Conservation (phyloP, 768 basidiomycete species). For the Neoboletus subvelutipes region DNA sequence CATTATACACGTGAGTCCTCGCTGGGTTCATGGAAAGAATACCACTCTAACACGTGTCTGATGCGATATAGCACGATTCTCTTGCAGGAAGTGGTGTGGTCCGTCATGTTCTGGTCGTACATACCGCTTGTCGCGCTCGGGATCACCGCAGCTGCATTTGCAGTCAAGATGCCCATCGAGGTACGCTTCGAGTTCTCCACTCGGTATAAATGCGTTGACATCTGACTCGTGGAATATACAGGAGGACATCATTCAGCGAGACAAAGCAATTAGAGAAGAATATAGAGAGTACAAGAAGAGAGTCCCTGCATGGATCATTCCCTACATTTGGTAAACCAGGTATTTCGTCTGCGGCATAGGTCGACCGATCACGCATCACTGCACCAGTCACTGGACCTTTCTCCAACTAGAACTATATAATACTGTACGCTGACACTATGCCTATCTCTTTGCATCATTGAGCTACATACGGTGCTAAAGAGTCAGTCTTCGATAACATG, state of each 20-base stretch:
- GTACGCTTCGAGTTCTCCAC: constrained; percentile 1
- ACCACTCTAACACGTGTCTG: background rate
- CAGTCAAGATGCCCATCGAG: constrained; percentile 30
- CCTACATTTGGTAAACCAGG: constrained; percentile 17
- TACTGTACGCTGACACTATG: background rate
- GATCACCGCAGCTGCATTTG: constrained; percentile 12
- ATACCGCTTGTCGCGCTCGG: constrained; percentile 19
- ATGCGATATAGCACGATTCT: constrained; percentile 5
- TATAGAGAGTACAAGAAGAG: constrained; percentile 25
- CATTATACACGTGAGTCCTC: constrained; percentile 23
- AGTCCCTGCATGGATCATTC: constrained; percentile 25
- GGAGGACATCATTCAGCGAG: constrained; percentile 26
- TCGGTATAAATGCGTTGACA: background rate
- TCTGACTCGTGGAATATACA: background rate
- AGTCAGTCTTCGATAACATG: no score
- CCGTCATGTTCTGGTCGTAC: constrained; percentile 28
- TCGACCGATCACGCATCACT: background rate
- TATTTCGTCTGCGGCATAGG: background rate
- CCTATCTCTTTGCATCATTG: background rate
- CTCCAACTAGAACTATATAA: background rate
- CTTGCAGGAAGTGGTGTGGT: constrained; percentile 10
- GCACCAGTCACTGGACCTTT: no score
- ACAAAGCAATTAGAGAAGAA: constrained; percentile 12
- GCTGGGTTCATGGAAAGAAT: background rate
- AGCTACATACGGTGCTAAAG: background rate